Evolutionary conservation across 1,284 basidiomycete genomes (phyloP).

Genomic region (Fomitopsis pinicola): DNA sequence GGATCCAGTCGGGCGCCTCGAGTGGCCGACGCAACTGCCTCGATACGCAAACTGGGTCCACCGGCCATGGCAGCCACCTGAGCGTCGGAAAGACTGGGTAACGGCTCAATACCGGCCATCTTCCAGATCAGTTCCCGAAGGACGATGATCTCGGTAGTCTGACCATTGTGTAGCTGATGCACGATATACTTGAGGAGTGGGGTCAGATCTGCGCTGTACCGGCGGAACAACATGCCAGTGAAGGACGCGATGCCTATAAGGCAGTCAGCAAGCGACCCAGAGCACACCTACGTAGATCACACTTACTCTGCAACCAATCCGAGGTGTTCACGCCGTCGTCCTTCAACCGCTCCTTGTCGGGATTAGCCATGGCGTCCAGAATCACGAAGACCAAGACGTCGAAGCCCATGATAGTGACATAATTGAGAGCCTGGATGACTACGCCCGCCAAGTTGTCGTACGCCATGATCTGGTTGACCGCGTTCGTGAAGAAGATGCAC

Average conservation of each 20-base stretch:
- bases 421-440: constrained; percentile 88
- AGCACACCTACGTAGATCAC: neutral
- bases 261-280: constrained; percentile 13
- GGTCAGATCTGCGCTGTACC: constrained; percentile 81
- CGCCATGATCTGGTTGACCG: constrained; percentile 92
- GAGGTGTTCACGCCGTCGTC: constrained; percentile 90
- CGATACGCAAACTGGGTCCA: constrained; percentile 82
- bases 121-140: constrained; percentile 91
- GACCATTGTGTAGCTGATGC: constrained; percentile 82
- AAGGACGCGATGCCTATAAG: constrained; percentile 82
- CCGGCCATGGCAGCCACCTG: constrained; percentile 91
- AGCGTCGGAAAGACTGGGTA: constrained; percentile 83
- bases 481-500: constrained; percentile 85
- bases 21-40: constrained; percentile 71
- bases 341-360: constrained; percentile 82
- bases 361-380: constrained; percentile 86
- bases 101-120: constrained; percentile 92
- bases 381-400: constrained; percentile 91
- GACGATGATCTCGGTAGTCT: constrained; percentile 88
- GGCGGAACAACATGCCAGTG: constrained; percentile 86
- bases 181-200: constrained; percentile 88
- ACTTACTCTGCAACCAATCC: constrained; percentile 91
- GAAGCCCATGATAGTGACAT: constrained; percentile 88
- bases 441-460: constrained; percentile 94
- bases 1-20: constrained; percentile 71